Evolutionary conservation across 2,329 filamentous ascomycete species (phyloP), one percentile per base, ranked within the genome.

Genomic region (Fusarium tupiense): DNA sequence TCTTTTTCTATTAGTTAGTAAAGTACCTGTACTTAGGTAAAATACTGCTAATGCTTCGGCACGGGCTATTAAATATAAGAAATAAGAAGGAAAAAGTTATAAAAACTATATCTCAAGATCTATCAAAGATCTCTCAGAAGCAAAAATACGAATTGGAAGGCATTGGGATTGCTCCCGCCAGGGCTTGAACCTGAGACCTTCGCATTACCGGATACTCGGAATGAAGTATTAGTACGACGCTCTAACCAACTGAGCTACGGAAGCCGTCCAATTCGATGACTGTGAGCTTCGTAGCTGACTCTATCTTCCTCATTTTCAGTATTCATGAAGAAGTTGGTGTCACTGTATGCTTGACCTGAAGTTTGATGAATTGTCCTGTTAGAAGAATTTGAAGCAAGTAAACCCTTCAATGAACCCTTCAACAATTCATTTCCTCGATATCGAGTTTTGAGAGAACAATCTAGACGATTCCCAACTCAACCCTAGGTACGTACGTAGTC

Each of bases 171-270:
- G 61, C 64, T 67, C 61, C 63, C 63, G 63, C 63, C 63, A 66
- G 63, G 63, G 63, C 63, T 66, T 66, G 63, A 66, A 66, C 63
- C 63, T 66, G 63, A 66, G 63, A 66, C 63, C 63, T 66, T 66
- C 63, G 63, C 63, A 66, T 66, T 24, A 66, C 63, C 35, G 60
- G 17, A 66, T 66, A 66, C 35, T 66, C 63, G 22, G 63, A 64
- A 31, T 66, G 60, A 64, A 64, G 63, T 66, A 66, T 66, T 66
- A 66, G 63, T 66, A 66, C 63, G 63, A 66, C 63, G 63, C 63
- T 66, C 63, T 66, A 66, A 66, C 63, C 63, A 66, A 66, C 63
- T 66, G 63, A 66, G 63, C 63, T 66, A 66, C 64, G 64, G 63
- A 68, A 68, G 65, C 56, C 65, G 41, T 68, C 54, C 40, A 61